These are phyloP conservation scores for Yarrowia porcina DNA, from an alignment of 805 yeast species.

Conservation along the genomic window DNA sequence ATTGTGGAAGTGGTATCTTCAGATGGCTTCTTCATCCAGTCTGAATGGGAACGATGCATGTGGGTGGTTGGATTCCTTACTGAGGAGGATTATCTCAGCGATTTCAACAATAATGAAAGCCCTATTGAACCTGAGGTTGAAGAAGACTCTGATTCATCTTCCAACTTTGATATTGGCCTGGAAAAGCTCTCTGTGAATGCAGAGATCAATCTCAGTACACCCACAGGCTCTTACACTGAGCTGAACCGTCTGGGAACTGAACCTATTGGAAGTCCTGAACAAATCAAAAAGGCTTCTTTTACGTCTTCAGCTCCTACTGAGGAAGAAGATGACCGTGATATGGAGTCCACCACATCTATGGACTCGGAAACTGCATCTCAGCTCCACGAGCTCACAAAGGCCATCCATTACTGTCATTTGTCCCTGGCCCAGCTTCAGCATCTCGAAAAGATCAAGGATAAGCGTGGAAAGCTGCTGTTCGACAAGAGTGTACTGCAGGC, in stretches of 20 bases:
- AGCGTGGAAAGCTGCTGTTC: slow-evolving; percentile 42
- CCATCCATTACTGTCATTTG: slow-evolving; percentile 49
- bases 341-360: not conserved
- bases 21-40: slow-evolving; percentile 53
- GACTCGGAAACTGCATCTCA: slow-evolving; percentile 4
- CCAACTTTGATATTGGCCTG: slow-evolving; percentile 6
- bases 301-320: not conserved
- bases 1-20: slow-evolving; percentile 47
- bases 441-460: slow-evolving; percentile 43
- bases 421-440: slow-evolving; percentile 48
- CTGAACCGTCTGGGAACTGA: not conserved
- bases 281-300: not conserved
- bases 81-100: slow-evolving; percentile 3
- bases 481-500: slow-evolving; percentile 43
- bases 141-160: not conserved
- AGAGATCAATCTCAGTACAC: slow-evolving; percentile 15
- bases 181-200: slow-evolving; percentile 4
- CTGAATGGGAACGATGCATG: slow-evolving; percentile 54
- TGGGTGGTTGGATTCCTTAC: slow-evolving; percentile 43
- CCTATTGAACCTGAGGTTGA: not conserved
- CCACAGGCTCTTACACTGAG: slow-evolving; percentile 10
- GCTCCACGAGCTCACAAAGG: slow-evolving; percentile 40
- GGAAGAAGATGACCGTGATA: not conserved
- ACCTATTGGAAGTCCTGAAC: slow-evolving; percentile 2
- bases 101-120: not conserved